A percentile compares a stretch with the other conserved stretches of the same genome.
These are phyloP conservation scores for Rhododendron ovatum DNA, from an alignment of 148 eudicot genomes.

Conservation along the genomic window DNA sequence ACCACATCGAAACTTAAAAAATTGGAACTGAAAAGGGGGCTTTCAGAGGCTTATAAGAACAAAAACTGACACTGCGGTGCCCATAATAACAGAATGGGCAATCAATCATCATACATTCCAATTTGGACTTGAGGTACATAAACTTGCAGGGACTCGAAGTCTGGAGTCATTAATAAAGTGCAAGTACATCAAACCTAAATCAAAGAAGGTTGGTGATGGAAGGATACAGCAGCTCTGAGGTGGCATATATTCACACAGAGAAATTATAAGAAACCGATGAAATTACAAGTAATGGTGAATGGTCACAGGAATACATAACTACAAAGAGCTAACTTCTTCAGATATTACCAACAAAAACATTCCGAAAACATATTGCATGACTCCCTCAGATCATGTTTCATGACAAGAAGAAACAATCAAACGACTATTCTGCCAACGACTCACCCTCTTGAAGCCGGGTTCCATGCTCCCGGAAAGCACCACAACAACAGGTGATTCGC, in stretches of 20 bases:
- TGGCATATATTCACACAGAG: background rate
- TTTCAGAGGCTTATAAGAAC: background rate
- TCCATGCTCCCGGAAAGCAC: constrained; percentile 91
- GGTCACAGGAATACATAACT: background rate
- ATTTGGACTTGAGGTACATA: background rate
- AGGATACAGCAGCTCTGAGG: background rate
- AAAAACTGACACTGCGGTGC: no score
- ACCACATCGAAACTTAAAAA: background rate
- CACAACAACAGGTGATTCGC: constrained; percentile 76
- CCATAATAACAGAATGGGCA: background rate
- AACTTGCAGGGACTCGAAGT: background rate
- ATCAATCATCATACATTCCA: background rate
- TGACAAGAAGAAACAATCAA: background rate
- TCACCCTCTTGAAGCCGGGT: constrained; percentile 72
- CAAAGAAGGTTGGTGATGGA: background rate
- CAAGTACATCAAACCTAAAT: background rate
- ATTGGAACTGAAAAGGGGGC: no score
- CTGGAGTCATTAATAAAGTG: background rate
- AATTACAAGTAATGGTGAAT: background rate
- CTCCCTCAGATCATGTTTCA: background rate
- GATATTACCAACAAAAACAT: background rate
- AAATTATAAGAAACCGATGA: background rate
- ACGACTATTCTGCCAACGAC: constrained; percentile 1
- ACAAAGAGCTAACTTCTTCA: background rate
- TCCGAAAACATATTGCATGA: background rate